These are phyloP conservation scores for Cladosporium sp. DNA, from an alignment of 2,329 filamentous ascomycete genomes.

Conservation along the genomic window DNA sequence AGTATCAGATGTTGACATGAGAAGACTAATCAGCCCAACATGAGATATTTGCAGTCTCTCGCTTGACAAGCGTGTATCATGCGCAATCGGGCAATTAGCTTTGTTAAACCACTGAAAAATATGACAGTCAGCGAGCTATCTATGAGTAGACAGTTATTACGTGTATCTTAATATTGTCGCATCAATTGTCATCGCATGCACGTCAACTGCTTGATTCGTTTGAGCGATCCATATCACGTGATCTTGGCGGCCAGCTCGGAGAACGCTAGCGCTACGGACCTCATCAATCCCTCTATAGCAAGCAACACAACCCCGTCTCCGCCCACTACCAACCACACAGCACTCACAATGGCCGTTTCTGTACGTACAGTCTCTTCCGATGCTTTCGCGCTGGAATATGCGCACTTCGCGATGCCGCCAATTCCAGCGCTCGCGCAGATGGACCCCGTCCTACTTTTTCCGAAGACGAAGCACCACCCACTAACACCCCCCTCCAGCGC, in stretches of 20 bases:
- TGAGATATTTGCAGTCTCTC: no score
- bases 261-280: constrained; percentile 1
- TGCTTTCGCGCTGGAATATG: background rate
- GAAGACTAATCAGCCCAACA: no score
- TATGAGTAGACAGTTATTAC: no score
- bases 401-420: background rate
- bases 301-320: constrained; percentile 9
- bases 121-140: no score
- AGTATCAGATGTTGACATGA: no score
- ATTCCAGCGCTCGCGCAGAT: background rate
- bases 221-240: no score
- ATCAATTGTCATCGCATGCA: no score
- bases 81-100: no score
- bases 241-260: background rate
- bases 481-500: constrained; percentile 56
- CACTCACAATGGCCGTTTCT: constrained; percentile 13
- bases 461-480: constrained; percentile 2
- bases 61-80: no score
- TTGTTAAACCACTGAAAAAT: no score
- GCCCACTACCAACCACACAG: constrained; percentile 10
- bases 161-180: no score
- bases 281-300: constrained; percentile 8
- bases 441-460: constrained; percentile 10
- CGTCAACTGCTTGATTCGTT: no score
- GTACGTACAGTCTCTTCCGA: constrained; percentile 6